Evolutionary conservation across 2,329 filamentous ascomycete species (phyloP).

Genomic region (Phialophora expanda): DNA sequence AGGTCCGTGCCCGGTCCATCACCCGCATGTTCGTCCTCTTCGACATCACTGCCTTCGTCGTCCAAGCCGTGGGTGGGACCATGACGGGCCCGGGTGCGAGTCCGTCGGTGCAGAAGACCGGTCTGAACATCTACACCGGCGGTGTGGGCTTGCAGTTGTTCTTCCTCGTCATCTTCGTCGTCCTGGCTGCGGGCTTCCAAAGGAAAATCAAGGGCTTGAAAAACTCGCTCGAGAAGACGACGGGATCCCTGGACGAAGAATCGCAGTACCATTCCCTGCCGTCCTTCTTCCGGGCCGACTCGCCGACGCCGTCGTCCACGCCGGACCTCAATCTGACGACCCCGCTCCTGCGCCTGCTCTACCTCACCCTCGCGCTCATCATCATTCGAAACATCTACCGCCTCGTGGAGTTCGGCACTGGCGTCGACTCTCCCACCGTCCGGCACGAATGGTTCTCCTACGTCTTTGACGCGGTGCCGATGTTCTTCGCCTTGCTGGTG

Average conservation of each 20-base stretch:
- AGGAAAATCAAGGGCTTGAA: conserved; percentile 39
- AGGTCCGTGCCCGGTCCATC: conserved; percentile 47
- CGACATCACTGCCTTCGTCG: conserved; percentile 53
- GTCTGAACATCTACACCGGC: conserved; percentile 54
- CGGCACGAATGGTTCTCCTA: conserved; percentile 49
- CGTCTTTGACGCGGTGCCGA: conserved; percentile 48
- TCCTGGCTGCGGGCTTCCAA: conserved; percentile 58
- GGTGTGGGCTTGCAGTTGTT: conserved; percentile 58
- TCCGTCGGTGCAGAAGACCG: conserved; percentile 41
- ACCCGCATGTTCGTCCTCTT: conserved; percentile 51
- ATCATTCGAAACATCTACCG: conserved; percentile 62
- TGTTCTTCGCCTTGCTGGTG: conserved; percentile 46
- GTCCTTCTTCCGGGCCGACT: background rate
- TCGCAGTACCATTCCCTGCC: background rate
- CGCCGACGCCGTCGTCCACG: background rate
- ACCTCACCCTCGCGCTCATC: conserved; percentile 58
- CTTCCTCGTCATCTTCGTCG: conserved; percentile 57
- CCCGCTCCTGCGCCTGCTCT: conserved; percentile 57
- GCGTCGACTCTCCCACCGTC: conserved; percentile 10
- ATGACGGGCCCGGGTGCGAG: conserved; percentile 44
- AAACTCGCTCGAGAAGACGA: background rate
- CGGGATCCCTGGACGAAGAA: conserved; percentile 1
- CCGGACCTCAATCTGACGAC: conserved; percentile 16
- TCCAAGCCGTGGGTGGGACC: conserved; percentile 50
- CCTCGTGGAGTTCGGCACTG: conserved; percentile 39